Evolutionary conservation across 2,329 filamentous ascomycete species (phyloP), one percentile per base, ranked within the genome.

Genomic region (Ophiostoma novo-ulmi): DNA sequence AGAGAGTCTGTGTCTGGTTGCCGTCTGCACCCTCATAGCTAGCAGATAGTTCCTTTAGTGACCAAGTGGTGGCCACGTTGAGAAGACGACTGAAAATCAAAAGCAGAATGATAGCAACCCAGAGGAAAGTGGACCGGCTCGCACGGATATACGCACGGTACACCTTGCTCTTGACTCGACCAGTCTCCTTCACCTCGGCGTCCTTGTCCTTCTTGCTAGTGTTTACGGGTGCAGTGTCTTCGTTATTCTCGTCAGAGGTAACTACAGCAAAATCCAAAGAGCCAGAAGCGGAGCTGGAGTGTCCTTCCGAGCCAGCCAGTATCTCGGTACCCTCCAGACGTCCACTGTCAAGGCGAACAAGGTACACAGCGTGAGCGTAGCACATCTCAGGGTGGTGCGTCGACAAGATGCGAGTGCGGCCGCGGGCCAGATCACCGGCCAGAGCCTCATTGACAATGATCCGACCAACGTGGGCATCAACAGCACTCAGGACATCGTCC

Each of bases 331-430:
- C 36, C 69, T 78, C 75, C 2, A 75, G 3, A 79, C 73, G 5
- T 73, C 78, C 78, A 17, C 74, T 75, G 38, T 75, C 74, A 11
- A 80, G 76, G 13, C 73, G 72, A 13, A 80, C 76, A 14, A 78
- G 70, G 26, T 76, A 78, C 26, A 76, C 76, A 0, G 78, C 77
- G 36, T 75, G 73, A 0, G 76, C 75, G 26, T 77, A 69, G 48
- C 78, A 78, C 71, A 79, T 74, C 65, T 79, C 78, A 0, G 76
- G 74, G 58, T 80, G 78, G 76, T 88, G 86, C 0, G 88, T 88
- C 66, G 89, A 88, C 5, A 89, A 81, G 64, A 91, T 87, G 0
- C 87, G 88, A 0, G 88, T 90, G 41, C 88, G 81, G 26, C 84
- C 83, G 11, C 70, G 67, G 61, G 82, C 79, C 0, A 87, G 84